These are phyloP conservation scores for Mycothermus thermophilus DNA, from an alignment of 495 filamentous ascomycete genomes.

Conservation along the genomic window DNA sequence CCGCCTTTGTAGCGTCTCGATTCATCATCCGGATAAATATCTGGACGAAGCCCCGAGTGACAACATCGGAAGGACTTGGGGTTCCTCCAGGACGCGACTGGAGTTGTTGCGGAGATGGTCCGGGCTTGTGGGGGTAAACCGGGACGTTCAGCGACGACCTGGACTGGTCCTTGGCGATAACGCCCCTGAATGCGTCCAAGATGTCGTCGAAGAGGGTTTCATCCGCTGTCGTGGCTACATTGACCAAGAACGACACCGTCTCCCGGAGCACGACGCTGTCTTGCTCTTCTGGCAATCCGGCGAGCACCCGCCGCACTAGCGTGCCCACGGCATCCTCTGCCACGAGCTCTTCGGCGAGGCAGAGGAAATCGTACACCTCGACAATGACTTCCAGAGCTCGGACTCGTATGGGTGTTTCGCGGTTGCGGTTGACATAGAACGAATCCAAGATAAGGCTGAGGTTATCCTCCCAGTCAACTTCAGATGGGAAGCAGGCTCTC, in stretches of 20 bases:
- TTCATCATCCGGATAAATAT: slow-evolving; percentile 50
- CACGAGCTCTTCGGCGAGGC: slow-evolving; percentile 37
- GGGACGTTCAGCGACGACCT: slow-evolving; percentile 22
- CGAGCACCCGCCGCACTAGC: slow-evolving; percentile 32
- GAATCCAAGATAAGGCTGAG: slow-evolving; percentile 45
- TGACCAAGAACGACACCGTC: slow-evolving; percentile 34
- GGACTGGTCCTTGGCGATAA: slow-evolving; percentile 27
- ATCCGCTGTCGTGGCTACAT: slow-evolving; percentile 35
- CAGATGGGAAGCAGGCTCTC: slow-evolving; percentile 57
- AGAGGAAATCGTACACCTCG: slow-evolving; percentile 50
- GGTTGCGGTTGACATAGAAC: slow-evolving; percentile 50
- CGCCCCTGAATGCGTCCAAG: slow-evolving; percentile 31
- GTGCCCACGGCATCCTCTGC: slow-evolving; percentile 30
- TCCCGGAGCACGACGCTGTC: slow-evolving; percentile 39
- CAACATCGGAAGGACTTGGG: slow-evolving; percentile 41
- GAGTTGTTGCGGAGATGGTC: slow-evolving; percentile 4
- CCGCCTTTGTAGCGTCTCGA: slow-evolving; percentile 36
- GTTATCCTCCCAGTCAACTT: slow-evolving; percentile 50
- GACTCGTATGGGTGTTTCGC: slow-evolving; percentile 53
- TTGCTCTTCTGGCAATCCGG: slow-evolving; percentile 40
- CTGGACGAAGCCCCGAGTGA: slow-evolving; percentile 40
- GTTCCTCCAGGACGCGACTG: slow-evolving; percentile 13
- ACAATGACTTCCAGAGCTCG: slow-evolving; percentile 52
- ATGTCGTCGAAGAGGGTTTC: slow-evolving; percentile 38
- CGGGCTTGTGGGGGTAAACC: slow-evolving; percentile 13